Evolutionary conservation across 306 rosid genomes (phyloP), one percentile per base, ranked within the genome.

Genomic region (Parietaria judaica): DNA sequence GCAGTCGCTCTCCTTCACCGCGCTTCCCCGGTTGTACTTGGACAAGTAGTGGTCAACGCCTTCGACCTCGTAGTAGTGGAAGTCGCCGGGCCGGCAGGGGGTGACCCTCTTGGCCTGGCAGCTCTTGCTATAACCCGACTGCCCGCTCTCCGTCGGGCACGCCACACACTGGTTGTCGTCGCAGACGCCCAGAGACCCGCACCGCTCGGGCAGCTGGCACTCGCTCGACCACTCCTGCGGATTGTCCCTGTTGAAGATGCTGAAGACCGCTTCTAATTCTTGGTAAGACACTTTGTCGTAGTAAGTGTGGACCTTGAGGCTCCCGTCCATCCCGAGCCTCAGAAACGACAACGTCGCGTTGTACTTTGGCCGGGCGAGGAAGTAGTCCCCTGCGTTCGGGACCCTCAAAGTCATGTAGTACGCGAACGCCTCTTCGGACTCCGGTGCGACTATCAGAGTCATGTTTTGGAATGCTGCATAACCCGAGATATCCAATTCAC

Each of bases 241-340:
- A 8, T 13, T 13, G 8, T 65, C 74, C 50, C 86, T 75, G 7
- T 80, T 81, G 56, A 90, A 86, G 0, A 86, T 69, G 11, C 79
- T 75, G 77, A 71, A 84, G 1, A 83, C 72, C 14, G 55, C 77
- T 38, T 90, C 68, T 83, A 89, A 82, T 3, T 81, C 85, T 15
- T 84, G 72, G 7, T 6, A 48, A 16, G 70, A 62, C 3, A 84
- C 83, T 17, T 71, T 74, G 5, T 72, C 50, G 45, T 69, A 66
- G 68, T 78, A 89, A 7, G 97, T 90, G 63, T 84, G 57, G 0
- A 84, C 6, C 58, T 45, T 76, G 48, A 90, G 51, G 64, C 80
- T 90, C 2, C 97, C 97, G 73, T 86, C 88, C 31, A 84, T 80
- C 65, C 80, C 95, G 36, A 90, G 86, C 70, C 95, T 73, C 7